A percentile compares a stretch with the other conserved stretches of the same genome.
phyloP scores from a whole-genome alignment of 1,139 yeast genomes.

The Suhomyces chickasaworum region DNA sequence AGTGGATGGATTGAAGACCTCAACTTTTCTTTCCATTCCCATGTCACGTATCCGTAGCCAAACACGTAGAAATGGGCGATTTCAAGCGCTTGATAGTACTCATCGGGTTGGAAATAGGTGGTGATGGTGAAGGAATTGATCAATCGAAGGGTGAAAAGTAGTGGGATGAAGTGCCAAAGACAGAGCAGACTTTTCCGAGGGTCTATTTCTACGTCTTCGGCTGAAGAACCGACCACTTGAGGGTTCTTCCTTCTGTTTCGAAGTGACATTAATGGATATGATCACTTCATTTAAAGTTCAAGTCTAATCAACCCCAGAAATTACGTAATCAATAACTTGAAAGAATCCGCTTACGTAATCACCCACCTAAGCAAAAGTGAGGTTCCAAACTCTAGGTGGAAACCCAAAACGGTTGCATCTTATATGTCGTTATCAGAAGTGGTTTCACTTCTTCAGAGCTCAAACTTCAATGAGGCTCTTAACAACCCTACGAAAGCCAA shows the following conservation, averaged over 20 bases:
- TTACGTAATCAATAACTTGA: not conserved
- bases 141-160: slow-evolving; percentile 39
- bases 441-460: slow-evolving; percentile 18
- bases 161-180: not conserved
- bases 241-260: slow-evolving; percentile 2
- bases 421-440: slow-evolving; percentile 7
- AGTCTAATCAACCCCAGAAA: slow-evolving; percentile 1
- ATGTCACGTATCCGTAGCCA: slow-evolving; percentile 83
- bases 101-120: slow-evolving; percentile 96
- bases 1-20: slow-evolving; percentile 83
- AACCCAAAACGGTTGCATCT: not conserved
- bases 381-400: not conserved
- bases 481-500: slow-evolving; percentile 22
- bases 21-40: slow-evolving; percentile 88
- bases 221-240: not conserved
- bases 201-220: not conserved
- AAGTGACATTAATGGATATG: not conserved
- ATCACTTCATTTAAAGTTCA: not conserved
- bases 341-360: not conserved
- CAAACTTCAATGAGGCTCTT: slow-evolving; percentile 21
- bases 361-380: not conserved
- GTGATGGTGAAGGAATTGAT: slow-evolving; percentile 61
- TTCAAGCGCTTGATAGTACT: slow-evolving; percentile 88
- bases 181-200: not conserved
- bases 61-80: slow-evolving; percentile 80